Conservation (phyloP, 2,329 filamentous ascomycete species). For the Sporothrix schenckii region DNA sequence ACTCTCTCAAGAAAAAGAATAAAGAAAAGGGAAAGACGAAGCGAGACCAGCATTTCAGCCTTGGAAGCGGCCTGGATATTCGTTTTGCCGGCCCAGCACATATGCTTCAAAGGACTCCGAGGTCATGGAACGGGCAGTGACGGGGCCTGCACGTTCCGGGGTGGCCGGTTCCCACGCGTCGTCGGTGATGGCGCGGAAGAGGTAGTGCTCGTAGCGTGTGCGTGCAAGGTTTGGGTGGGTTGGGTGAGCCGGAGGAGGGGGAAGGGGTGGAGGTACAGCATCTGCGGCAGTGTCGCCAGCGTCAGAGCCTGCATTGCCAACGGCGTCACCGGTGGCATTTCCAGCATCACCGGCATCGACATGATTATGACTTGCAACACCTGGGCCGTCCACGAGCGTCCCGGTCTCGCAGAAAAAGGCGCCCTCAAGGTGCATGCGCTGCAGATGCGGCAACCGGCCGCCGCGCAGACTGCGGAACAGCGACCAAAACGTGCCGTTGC, state of each 20-base stretch:
- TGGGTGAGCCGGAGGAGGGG: not conserved
- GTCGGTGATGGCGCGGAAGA: constrained; percentile 49
- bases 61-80: constrained; percentile 42
- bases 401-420: constrained; percentile 48
- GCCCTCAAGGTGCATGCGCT: constrained; percentile 52
- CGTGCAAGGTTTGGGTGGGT: constrained; percentile 12
- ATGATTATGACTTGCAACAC: not conserved
- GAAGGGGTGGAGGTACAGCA: not conserved
- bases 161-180: constrained; percentile 45
- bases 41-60: not conserved
- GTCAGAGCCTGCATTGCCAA: not conserved
- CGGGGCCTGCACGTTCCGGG: constrained; percentile 30
- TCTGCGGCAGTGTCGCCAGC: not conserved
- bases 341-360: not conserved
- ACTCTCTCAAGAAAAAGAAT: not conserved
- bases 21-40: not conserved
- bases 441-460: constrained; percentile 44
- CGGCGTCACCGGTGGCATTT: not conserved
- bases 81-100: constrained; percentile 43
- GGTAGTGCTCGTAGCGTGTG: constrained; percentile 45
- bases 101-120: constrained; percentile 49
- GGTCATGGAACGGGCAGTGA: constrained; percentile 43
- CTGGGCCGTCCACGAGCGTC: constrained; percentile 5
- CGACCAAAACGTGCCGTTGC: constrained; percentile 50
- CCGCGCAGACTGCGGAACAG: constrained; percentile 49